phyloP scores from a whole-genome alignment of 306 rosid genomes.

The Cucumis cinereus region DNA sequence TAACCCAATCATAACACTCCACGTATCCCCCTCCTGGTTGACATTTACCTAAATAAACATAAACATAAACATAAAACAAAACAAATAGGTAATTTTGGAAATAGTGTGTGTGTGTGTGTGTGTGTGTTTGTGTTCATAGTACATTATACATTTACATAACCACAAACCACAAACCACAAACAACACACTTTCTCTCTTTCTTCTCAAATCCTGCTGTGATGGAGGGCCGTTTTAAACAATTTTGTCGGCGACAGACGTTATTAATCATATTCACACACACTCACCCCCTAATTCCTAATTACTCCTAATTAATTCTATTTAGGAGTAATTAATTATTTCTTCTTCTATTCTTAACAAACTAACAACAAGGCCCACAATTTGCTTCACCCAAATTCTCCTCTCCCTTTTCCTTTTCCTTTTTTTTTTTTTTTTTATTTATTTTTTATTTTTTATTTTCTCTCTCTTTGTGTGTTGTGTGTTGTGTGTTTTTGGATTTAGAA shows the following conservation, averaged over 20 bases:
- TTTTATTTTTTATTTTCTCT: background rate
- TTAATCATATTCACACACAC: conserved; percentile 34
- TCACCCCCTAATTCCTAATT: conserved; percentile 26
- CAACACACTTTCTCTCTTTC: background rate
- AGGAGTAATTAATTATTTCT: background rate
- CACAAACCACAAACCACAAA: no score
- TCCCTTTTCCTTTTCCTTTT: no score
- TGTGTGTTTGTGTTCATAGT: no score
- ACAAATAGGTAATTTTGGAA: no score
- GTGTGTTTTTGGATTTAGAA: conserved; percentile 1
- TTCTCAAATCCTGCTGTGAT: conserved; percentile 13
- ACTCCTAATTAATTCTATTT: conserved; percentile 4
- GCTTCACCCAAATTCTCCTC: background rate
- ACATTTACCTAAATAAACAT: no score
- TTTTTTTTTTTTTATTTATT: background rate
- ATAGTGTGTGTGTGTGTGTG: no score
- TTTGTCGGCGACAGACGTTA: conserved; percentile 87
- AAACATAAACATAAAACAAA: no score
- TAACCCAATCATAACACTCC: background rate
- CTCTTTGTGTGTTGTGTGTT: background rate
- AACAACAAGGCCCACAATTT: background rate
- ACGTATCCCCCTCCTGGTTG: background rate
- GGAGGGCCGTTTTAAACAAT: conserved; percentile 59
- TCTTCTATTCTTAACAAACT: background rate
- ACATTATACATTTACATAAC: background rate